These are phyloP conservation scores for Beverwykella pulmonaria DNA, from an alignment of 495 filamentous ascomycete genomes.

Conservation along the genomic window DNA sequence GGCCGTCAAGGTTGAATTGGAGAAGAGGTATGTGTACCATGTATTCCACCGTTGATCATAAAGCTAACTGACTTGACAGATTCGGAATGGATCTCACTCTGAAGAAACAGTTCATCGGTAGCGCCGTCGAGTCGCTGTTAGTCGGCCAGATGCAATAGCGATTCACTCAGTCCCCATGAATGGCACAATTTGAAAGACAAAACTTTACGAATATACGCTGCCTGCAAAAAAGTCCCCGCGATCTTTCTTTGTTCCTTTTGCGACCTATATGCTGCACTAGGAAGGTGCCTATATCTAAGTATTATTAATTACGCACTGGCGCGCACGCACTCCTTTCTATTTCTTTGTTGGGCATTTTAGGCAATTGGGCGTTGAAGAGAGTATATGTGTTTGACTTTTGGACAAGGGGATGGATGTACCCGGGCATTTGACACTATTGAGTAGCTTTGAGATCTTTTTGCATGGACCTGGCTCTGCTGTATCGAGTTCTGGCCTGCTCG, in stretches of 20 bases:
- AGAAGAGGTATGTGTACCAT: constrained; percentile 63
- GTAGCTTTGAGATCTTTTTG: background rate
- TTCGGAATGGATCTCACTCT: constrained; percentile 35
- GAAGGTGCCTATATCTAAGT: background rate
- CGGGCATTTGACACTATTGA: background rate
- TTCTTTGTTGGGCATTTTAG: background rate
- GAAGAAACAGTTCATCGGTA: constrained; percentile 37
- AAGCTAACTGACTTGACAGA: constrained; percentile 21
- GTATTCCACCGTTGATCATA: background rate
- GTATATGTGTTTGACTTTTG: background rate
- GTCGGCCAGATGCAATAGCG: constrained; percentile 18
- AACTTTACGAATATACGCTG: constrained; percentile 5
- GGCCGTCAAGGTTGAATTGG: constrained; percentile 90
- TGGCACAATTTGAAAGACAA: background rate
- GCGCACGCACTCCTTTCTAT: background rate
- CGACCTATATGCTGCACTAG: background rate
- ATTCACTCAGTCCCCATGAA: background rate
- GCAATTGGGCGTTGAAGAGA: background rate
- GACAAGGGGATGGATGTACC: background rate
- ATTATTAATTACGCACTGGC: background rate
- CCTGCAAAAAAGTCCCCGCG: background rate
- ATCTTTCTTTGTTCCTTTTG: background rate
- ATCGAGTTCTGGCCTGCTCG: background rate
- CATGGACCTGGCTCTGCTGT: background rate
- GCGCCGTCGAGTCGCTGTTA: constrained; percentile 35